phyloP scores from a whole-genome alignment of 805 yeast genomes.

The Wickerhamomyces silvicola region DNA sequence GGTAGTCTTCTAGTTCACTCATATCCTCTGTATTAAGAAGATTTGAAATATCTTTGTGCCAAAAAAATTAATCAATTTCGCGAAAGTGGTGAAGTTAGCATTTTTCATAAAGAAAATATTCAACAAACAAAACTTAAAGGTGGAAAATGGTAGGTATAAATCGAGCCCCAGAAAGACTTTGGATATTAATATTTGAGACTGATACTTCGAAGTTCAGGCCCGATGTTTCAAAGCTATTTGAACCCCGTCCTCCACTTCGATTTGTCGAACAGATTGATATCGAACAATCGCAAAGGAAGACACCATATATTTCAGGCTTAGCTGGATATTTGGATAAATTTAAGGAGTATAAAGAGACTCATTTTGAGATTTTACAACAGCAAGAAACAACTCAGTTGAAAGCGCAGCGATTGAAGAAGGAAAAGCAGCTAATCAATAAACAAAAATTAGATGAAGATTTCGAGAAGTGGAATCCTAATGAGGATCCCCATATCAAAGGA shows the following conservation, averaged over 20 bases:
- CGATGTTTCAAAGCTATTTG: conserved; percentile 35
- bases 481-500: conserved; percentile 51
- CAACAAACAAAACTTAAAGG: too few species aligned
- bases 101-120: too few species aligned
- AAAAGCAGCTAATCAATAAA: conserved; percentile 16
- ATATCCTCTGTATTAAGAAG: conserved; percentile 3
- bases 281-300: conserved; percentile 12
- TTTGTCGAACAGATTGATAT: conserved; percentile 16
- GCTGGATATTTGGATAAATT: conserved; percentile 19
- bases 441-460: conserved; percentile 30
- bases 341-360: conserved; percentile 21
- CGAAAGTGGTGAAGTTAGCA: too few species aligned
- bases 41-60: too few species aligned
- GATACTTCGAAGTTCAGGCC: conserved; percentile 31
- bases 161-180: too few species aligned
- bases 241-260: conserved; percentile 21
- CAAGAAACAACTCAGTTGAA: conserved; percentile 27
- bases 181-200: too few species aligned
- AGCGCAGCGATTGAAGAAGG: conserved; percentile 22
- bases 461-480: conserved; percentile 45
- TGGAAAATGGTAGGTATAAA: conserved; percentile 1
- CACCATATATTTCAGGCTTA: conserved; percentile 14
- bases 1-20: conserved; percentile 16
- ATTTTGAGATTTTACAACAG: conserved; percentile 10
- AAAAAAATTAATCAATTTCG: too few species aligned